Evolutionary conservation across 306 rosid species (phyloP).

Genomic region (Neltuma alba): DNA sequence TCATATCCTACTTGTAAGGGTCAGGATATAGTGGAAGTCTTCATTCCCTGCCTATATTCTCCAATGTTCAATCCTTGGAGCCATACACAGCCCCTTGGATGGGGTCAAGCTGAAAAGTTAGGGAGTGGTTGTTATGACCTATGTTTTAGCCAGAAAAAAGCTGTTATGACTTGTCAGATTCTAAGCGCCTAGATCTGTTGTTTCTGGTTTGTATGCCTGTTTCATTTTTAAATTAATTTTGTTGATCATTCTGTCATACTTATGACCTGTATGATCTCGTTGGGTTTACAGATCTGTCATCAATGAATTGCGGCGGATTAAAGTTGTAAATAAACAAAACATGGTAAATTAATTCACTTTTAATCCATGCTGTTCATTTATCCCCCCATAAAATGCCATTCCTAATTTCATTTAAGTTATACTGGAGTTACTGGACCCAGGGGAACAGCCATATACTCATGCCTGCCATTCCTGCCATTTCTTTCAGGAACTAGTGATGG

Average conservation of each 20-base stretch:
- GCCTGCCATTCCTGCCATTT: conserved; percentile 21
- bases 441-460: neutral
- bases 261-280: neutral
- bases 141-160: neutral
- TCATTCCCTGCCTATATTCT: neutral
- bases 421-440: neutral
- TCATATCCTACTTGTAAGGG: neutral
- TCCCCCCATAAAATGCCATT: neutral
- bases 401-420: neutral
- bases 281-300: conserved; percentile 47
- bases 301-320: conserved; percentile 43
- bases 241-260: conserved; percentile 11
- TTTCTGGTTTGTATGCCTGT: conserved; percentile 2
- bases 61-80: neutral
- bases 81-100: neutral
- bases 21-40: neutral
- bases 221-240: neutral
- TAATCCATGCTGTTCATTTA: neutral
- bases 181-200: neutral
- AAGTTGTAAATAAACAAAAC: conserved; percentile 43
- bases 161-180: neutral
- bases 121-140: neutral
- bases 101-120: neutral
- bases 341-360: conserved; percentile 35
- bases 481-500: conserved; percentile 72